phyloP scores from a whole-genome alignment of 306 rosid species.

The Pterocarpus santalinus region DNA sequence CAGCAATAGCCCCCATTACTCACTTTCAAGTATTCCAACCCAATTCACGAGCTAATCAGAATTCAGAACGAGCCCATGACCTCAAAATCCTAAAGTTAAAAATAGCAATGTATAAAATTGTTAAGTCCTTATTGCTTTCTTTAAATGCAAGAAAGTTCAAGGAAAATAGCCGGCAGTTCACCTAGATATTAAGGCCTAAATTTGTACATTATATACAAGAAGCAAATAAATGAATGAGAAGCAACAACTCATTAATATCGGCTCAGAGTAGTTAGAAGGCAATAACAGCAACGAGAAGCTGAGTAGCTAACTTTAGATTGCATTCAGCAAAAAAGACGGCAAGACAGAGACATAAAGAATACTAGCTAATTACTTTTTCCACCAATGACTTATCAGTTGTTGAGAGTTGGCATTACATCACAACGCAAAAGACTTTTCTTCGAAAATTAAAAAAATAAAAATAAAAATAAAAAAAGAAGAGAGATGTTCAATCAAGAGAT shows the following conservation, averaged over 20 bases:
- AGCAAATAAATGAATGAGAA: slow-evolving; percentile 49
- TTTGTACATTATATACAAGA: slow-evolving; percentile 51
- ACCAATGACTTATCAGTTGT: slow-evolving; percentile 8
- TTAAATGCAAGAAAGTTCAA: slow-evolving; percentile 47
- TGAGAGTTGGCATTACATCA: background rate
- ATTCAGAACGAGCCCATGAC: slow-evolving; percentile 46
- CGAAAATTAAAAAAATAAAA: background rate
- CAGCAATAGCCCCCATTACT: slow-evolving; percentile 78
- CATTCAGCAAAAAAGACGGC: slow-evolving; percentile 49
- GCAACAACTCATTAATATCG: slow-evolving; percentile 44
- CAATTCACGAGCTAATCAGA: slow-evolving; percentile 25
- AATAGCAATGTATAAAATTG: slow-evolving; percentile 30
- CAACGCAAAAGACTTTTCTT: slow-evolving; percentile 8
- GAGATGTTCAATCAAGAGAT: slow-evolving; percentile 20
- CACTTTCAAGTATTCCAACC: slow-evolving; percentile 50
- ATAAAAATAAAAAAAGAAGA: background rate
- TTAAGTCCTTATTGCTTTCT: slow-evolving; percentile 47
- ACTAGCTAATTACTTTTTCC: slow-evolving; percentile 40
- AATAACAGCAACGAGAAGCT: slow-evolving; percentile 58
- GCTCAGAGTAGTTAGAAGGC: slow-evolving; percentile 37
- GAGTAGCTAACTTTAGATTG: slow-evolving; percentile 46
- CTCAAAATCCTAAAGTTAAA: slow-evolving; percentile 38
- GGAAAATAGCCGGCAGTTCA: slow-evolving; percentile 52
- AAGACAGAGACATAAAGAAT: slow-evolving; percentile 44
- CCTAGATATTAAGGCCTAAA: slow-evolving; percentile 48